phyloP scores from a whole-genome alignment of 1,284 basidiomycete species.

The Rhodotorula sp. region DNA sequence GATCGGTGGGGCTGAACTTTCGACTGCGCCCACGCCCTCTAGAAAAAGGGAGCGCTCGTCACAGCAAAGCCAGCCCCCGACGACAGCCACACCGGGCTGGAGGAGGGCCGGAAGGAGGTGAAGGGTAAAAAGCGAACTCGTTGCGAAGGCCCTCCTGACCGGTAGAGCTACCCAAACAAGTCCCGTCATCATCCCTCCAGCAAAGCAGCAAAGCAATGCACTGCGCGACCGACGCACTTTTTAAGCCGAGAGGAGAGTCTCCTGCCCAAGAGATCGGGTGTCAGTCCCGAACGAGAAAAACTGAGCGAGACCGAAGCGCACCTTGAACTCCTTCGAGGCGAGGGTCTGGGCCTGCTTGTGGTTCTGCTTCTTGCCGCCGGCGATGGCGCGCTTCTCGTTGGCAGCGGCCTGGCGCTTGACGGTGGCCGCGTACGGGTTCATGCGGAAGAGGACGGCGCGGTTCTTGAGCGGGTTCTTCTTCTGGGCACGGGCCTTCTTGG shows the following conservation, averaged over 20 bases:
- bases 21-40: no score
- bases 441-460: conserved; percentile 78
- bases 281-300: neutral
- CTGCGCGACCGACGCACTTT: no score
- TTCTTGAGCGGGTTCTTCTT: conserved; percentile 91
- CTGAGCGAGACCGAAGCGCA: neutral
- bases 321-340: conserved; percentile 32
- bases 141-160: no score
- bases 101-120: no score
- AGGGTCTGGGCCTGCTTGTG: conserved; percentile 24
- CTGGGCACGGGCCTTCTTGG: conserved; percentile 95
- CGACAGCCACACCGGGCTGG: no score
- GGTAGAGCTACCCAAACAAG: no score
- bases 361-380: conserved; percentile 18
- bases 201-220: no score
- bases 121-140: no score
- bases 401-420: conserved; percentile 21
- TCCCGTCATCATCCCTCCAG: no score
- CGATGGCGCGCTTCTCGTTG: conserved; percentile 21
- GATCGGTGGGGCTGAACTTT: no score
- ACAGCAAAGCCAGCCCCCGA: no score
- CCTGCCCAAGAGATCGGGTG: neutral
- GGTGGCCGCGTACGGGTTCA: conserved; percentile 88
- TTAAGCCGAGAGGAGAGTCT: conserved; percentile 26
- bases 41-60: no score